phyloP scores from a whole-genome alignment of 1,139 yeast species.

The Kodamaea alishanica region DNA sequence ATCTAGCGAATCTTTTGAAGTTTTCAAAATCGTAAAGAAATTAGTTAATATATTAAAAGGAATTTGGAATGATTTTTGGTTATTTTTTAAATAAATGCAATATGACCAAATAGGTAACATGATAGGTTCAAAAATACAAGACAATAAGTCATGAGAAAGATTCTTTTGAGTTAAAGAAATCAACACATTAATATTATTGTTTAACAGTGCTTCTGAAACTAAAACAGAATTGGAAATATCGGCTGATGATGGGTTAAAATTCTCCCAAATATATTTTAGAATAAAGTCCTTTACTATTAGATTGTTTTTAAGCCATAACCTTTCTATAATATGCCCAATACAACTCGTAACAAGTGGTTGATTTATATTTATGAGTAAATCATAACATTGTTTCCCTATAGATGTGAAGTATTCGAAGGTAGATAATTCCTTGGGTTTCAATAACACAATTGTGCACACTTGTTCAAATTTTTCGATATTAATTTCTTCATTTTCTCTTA shows the following conservation, averaged over 20 bases:
- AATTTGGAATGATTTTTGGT: conserved; percentile 40
- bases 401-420: conserved; percentile 49
- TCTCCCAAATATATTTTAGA: conserved; percentile 44
- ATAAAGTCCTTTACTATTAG: conserved; percentile 59
- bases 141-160: conserved; percentile 39
- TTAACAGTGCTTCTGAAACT: conserved; percentile 48
- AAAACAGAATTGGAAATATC: conserved; percentile 16
- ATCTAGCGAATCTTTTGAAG: conserved; percentile 14
- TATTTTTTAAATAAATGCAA: conserved; percentile 43
- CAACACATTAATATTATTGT: conserved; percentile 62
- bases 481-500: conserved; percentile 69
- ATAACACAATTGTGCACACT: conserved; percentile 57
- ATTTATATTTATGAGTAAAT: conserved; percentile 54
- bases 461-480: conserved; percentile 62
- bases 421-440: conserved; percentile 53
- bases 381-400: conserved; percentile 58
- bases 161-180: conserved; percentile 58
- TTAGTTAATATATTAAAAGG: conserved; percentile 47
- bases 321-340: conserved; percentile 51
- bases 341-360: conserved; percentile 61
- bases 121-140: conserved; percentile 43
- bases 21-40: conserved; percentile 39
- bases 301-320: conserved; percentile 51
- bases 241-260: conserved; percentile 32
- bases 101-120: conserved; percentile 60